Evolutionary conservation across 345 rosid species (phyloP).

Genomic region (Acer saccharum): DNA sequence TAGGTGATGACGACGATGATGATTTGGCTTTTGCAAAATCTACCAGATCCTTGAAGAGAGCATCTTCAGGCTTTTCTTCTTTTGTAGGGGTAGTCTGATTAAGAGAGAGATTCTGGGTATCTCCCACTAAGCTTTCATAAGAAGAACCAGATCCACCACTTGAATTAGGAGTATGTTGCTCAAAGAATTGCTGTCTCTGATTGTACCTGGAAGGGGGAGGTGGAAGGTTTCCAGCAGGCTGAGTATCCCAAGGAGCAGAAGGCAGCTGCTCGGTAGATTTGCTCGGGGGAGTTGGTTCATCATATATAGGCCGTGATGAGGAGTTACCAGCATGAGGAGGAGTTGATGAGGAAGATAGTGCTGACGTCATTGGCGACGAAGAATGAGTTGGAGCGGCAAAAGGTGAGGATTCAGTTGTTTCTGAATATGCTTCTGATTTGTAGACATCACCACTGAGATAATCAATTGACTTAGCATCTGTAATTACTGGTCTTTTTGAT

Average conservation of each 20-base stretch:
- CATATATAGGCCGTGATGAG: constrained; percentile 51
- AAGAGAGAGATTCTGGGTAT: constrained; percentile 69
- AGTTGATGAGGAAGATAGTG: constrained; percentile 27
- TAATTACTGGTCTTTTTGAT: constrained; percentile 62
- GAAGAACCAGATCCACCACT: constrained; percentile 60
- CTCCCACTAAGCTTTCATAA: constrained; percentile 57
- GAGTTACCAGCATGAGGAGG: constrained; percentile 24
- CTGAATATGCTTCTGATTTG: constrained; percentile 54
- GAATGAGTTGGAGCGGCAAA: constrained; percentile 35
- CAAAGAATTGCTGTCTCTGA: constrained; percentile 73
- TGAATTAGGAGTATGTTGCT: constrained; percentile 42
- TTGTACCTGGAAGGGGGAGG: constrained; percentile 75
- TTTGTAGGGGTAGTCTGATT: constrained; percentile 50
- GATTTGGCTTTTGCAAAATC: constrained; percentile 91
- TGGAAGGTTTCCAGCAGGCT: constrained; percentile 47
- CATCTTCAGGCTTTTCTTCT: constrained; percentile 77
- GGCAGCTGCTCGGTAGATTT: constrained; percentile 63
- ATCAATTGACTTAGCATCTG: constrained; percentile 54
- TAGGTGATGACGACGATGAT: constrained; percentile 66
- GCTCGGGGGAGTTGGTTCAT: constrained; percentile 48
- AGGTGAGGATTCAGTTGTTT: constrained; percentile 33
- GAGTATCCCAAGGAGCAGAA: constrained; percentile 76
- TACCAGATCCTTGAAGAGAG: constrained; percentile 84
- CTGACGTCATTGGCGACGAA: constrained; percentile 43
- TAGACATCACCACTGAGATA: constrained; percentile 91